Base-by-base conservation (phyloP, 768 basidiomycete species). In the Serendipita sp. region DNA sequence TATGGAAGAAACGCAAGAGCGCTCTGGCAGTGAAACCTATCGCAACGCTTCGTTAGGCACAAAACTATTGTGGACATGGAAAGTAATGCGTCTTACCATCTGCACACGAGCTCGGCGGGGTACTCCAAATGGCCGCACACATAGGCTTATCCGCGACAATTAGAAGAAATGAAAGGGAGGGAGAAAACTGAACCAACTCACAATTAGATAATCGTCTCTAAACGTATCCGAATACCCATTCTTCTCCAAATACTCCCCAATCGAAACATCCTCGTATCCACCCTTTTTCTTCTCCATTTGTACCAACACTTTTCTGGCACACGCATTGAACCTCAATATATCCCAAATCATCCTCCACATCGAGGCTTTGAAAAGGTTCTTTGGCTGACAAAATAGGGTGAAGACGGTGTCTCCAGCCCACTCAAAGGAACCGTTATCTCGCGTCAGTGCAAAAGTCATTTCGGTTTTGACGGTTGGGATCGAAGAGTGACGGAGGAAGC, bases 51-150 rank as follows among this genome's bases (percentile, higher is more conserved):
- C 11, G 11, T 42, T 20, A 42, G 20, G 20, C 13, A 42, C 42
- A 11, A 11, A 42, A 42, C 20, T 11, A 42, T 42, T 11, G 20
- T 42, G 42, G 11, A 11, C 13, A 20, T 42, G 42, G 42, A 42
- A 42, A 42, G n/a, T n/a, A n/a, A n/a, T n/a, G 34, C 2, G 1
- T 38, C 45, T 20, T 48, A 48, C 45, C 83, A 58, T 83, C 71
- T 2, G 80, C 77, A 65, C 84, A 86, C 67, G 80, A 79, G 65
- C 83, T 82, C 7, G 87, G 82, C 0, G 85, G 83, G 0, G 85
- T 88, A 48, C 82, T 86, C 87, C 87, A 90, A 42, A 90, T 82
- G 2, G 85, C 83, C 0, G 85, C 86, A 5, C 84, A 86, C 85
- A 90, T 85, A 0, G 86, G 86, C 86, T 86, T 5, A 68, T 17